Percentiles rank a stretch among this genome's conserved stretches.
Conservation (phyloP, 352 stramenopile genomes). For the Phytophthora niederhauseri region DNA sequence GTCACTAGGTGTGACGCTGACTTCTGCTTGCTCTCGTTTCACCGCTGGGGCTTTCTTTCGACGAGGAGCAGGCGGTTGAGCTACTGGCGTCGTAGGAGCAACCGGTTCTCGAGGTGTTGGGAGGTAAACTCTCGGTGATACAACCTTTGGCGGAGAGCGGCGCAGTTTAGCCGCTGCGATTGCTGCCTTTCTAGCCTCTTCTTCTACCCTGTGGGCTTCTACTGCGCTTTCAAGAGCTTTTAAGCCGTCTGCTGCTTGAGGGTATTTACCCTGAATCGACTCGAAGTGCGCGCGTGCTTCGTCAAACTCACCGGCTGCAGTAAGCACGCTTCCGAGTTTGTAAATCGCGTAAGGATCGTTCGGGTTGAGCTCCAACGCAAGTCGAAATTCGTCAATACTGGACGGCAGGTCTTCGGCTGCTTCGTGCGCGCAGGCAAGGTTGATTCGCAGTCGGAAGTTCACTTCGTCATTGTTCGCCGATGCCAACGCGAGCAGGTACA, state of each 20-base stretch:
- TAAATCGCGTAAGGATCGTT: conserved; percentile 61
- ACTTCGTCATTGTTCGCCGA: conserved; percentile 64
- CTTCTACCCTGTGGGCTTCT: conserved; percentile 23
- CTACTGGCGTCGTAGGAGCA: conserved; percentile 20
- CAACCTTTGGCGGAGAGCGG: conserved; percentile 31
- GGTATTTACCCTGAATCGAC: conserved; percentile 50
- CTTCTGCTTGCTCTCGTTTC: conserved; percentile 6
- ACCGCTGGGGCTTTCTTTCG: conserved; percentile 23
- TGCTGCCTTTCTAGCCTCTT: conserved; percentile 34
- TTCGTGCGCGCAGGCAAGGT: conserved; percentile 71
- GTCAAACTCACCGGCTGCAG: conserved; percentile 41
- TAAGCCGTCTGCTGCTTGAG: conserved; percentile 56
- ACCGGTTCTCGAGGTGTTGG: conserved; percentile 21
- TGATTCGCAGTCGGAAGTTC: conserved; percentile 66
- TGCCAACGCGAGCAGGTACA: conserved; percentile 70
- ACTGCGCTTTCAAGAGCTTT: conserved; percentile 39
- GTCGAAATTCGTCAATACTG: conserved; percentile 50
- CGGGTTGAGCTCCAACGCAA: conserved; percentile 50
- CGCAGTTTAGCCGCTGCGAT: conserved; percentile 44
- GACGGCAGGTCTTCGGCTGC: conserved; percentile 40
- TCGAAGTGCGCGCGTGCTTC: conserved; percentile 48
- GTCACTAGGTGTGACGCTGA: not conserved
- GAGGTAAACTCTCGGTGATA: conserved; percentile 18
- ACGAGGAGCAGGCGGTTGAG: conserved; percentile 21
- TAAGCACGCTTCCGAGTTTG: conserved; percentile 61